phyloP scores from a whole-genome alignment of 495 filamentous ascomycete species.

The Xylaria telfairii region DNA sequence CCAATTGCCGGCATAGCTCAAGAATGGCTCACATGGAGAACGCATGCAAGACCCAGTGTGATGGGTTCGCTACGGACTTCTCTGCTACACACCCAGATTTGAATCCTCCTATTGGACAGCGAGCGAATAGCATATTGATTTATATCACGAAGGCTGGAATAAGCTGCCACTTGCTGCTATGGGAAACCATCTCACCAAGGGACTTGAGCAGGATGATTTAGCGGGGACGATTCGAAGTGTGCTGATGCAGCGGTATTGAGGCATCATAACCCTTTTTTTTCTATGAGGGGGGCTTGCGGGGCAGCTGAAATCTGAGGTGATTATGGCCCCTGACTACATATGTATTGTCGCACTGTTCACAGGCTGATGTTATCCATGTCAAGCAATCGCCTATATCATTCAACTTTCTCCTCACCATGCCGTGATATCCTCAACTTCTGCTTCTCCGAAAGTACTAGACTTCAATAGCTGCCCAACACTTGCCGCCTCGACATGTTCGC shows the following conservation, averaged over 20 bases:
- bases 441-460: conserved; percentile 89
- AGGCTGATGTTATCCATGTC: neutral
- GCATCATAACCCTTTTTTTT: neutral
- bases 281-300: neutral
- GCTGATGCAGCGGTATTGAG: neutral
- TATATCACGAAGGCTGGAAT: neutral
- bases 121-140: neutral
- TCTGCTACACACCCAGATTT: neutral
- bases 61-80: neutral
- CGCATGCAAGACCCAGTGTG: neutral
- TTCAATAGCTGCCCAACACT: conserved; percentile 65
- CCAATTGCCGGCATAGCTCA: neutral
- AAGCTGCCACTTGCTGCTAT: neutral
- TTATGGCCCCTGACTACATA: neutral
- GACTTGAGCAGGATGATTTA: neutral
- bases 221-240: neutral
- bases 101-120: neutral
- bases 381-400: neutral
- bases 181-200: neutral
- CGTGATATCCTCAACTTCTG: conserved; percentile 96
- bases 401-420: conserved; percentile 70
- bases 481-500: conserved; percentile 50
- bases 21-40: neutral
- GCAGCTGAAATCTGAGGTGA: neutral
- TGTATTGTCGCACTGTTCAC: neutral